phyloP scores from a whole-genome alignment of 345 rosid species.

The Populus pruinosa region DNA sequence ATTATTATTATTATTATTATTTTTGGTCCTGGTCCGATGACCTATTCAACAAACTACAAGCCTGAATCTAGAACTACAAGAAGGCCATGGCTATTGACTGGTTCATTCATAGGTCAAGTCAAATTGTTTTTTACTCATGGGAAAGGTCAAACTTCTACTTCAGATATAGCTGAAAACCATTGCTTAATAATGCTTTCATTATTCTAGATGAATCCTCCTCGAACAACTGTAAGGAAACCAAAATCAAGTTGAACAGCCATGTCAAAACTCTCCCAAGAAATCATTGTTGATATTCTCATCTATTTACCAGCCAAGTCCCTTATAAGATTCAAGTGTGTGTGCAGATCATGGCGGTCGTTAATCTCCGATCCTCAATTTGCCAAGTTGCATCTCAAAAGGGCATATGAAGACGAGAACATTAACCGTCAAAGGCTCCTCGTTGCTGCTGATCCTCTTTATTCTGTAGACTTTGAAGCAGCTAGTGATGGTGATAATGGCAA shows the following conservation, averaged over 20 bases:
- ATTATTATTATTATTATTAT: no score
- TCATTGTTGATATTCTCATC: background rate
- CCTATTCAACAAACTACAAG: no score
- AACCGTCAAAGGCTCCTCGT: conserved; percentile 23
- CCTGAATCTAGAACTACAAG: no score
- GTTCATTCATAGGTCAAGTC: background rate
- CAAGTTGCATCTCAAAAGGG: conserved; percentile 24
- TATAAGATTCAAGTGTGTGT: background rate
- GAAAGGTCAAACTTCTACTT: no score
- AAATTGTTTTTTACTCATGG: no score
- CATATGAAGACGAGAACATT: background rate
- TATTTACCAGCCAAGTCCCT: conserved; percentile 5
- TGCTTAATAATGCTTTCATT: background rate
- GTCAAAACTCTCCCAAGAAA: background rate
- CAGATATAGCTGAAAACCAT: background rate
- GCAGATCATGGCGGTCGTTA: background rate
- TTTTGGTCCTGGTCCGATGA: no score
- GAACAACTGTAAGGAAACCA: background rate
- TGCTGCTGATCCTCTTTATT: conserved; percentile 28
- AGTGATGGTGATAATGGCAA: background rate
- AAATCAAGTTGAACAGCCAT: conserved; percentile 5
- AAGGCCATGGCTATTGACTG: background rate
- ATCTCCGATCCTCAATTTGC: background rate
- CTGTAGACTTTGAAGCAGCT: conserved; percentile 13
- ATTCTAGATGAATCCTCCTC: background rate